Percentiles rank a stretch among this genome's conserved stretches.
These are phyloP conservation scores for Giardia duodenalis DNA, from an alignment of 208 protist species.

Conservation along the genomic window DNA sequence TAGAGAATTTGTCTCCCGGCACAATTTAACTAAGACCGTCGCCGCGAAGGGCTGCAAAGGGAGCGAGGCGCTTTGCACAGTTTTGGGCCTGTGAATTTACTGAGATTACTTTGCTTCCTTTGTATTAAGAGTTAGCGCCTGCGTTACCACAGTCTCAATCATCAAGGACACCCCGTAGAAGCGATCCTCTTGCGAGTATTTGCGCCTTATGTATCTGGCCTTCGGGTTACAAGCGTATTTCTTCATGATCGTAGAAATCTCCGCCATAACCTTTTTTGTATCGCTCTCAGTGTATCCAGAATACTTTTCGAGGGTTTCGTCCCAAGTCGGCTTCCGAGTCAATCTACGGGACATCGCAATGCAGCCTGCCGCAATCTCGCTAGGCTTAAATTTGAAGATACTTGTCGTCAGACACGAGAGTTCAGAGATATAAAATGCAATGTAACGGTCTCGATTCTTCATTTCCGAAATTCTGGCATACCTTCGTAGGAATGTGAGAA, in stretches of 20 bases:
- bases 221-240: slow-evolving; percentile 4
- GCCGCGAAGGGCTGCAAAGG: background rate
- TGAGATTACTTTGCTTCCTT: background rate
- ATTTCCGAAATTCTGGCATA: slow-evolving; percentile 3
- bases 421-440: slow-evolving; percentile 23
- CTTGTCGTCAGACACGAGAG: background rate
- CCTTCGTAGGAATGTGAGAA: slow-evolving; percentile 4
- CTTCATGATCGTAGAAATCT: background rate
- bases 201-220: slow-evolving; percentile 6
- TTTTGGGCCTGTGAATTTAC: background rate
- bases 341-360: slow-evolving; percentile 10
- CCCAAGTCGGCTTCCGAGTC: slow-evolving; percentile 9
- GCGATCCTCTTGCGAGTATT: slow-evolving; percentile 17
- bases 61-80: background rate
- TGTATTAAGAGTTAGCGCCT: background rate
- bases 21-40: background rate
- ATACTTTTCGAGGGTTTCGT: background rate
- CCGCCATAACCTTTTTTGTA: background rate
- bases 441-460: slow-evolving; percentile 20
- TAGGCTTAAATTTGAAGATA: slow-evolving; percentile 9
- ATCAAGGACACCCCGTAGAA: slow-evolving; percentile 16
- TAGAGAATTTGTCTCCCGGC: background rate
- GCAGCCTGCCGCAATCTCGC: slow-evolving; percentile 14
- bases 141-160: slow-evolving; percentile 17
- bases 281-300: background rate